phyloP scores from a whole-genome alignment of 345 rosid genomes.

The Diplotaxis tenuifolia region DNA sequence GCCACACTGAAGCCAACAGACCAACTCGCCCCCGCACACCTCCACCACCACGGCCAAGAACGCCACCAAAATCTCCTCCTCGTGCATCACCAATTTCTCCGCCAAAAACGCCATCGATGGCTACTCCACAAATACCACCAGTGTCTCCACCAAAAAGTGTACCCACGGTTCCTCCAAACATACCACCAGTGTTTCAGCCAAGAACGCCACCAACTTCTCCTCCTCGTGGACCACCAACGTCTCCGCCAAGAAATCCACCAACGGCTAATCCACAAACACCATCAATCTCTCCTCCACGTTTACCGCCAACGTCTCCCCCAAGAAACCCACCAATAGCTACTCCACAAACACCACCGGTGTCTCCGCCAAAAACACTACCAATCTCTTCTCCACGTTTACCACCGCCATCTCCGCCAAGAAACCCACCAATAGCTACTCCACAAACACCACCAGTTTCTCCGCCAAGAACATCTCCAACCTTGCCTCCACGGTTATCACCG shows the following conservation, averaged over 20 bases:
- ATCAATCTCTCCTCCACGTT: not conserved
- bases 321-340: not conserved
- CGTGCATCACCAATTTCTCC: not conserved
- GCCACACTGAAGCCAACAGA: constrained; percentile 1
- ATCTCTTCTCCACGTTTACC: not conserved
- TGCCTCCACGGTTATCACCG: not conserved
- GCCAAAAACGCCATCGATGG: not conserved
- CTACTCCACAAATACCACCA: not conserved
- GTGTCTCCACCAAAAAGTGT: not conserved
- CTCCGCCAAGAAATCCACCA: not conserved
- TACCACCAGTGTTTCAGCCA: not conserved
- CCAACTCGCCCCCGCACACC: not conserved
- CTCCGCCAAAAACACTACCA: not conserved
- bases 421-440: not conserved
- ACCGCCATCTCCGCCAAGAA: not conserved
- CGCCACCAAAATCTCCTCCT: not conserved
- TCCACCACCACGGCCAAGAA: not conserved
- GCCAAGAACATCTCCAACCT: not conserved
- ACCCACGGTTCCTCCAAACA: not conserved
- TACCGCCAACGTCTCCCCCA: not conserved
- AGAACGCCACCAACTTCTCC: not conserved
- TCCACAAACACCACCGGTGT: not conserved
- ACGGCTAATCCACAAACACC: not conserved
- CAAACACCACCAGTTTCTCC: not conserved
- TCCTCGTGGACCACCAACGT: not conserved